Evolutionary conservation across 805 yeast genomes (phyloP), one percentile per base, ranked within the genome.

Genomic region (Schizosaccharomyces cryophilus): DNA sequence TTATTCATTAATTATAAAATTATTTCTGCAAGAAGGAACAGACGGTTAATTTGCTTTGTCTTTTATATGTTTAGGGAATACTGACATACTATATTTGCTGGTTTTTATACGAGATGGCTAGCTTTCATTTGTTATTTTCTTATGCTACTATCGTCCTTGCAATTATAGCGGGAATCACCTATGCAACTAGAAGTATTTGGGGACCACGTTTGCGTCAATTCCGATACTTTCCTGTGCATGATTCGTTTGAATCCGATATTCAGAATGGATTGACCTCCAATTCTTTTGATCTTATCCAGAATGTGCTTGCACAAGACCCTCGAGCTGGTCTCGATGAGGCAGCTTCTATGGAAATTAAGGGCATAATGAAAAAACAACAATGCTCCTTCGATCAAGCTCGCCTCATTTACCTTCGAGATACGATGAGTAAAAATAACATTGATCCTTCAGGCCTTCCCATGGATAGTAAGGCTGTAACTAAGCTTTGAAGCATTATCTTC

Each of bases 251-350:
- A 9, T 38, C 60, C 9, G 60, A 56, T 40, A 21, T 56, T 24
- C 26, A 56, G 13, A 26, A 31, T 11, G 60, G 60, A 17, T n/a
- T 56, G 15, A 35, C 21, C 1, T 35, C 47, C 47, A 40, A 24
- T 19, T 29, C 47, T 19, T 56, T 56, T 40, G 60, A 56, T n/a
- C 17, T 56, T 6, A 13, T n/a, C 47, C 26, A 21, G 26, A 56
- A 56, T 19, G 24, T 56, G 19, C 21, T 35, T 17, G 19, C 26
- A 7, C 42, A 35, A 7, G 60, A 56, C n/a, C 7, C 60, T 7
- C 42, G 60, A 3, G 60, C 40, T 13, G 60, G 60, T 17, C 47
- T 56, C 7, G 60, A 56, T 17, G 60, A 56, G n/a, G 30, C 30
- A 30, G 42, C 47, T 13, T 17, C 26, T 21, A 19, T 9, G 26